Evolutionary conservation across 108 stramenopile genomes (phyloP).

Genomic region (Seminavis robusta): DNA sequence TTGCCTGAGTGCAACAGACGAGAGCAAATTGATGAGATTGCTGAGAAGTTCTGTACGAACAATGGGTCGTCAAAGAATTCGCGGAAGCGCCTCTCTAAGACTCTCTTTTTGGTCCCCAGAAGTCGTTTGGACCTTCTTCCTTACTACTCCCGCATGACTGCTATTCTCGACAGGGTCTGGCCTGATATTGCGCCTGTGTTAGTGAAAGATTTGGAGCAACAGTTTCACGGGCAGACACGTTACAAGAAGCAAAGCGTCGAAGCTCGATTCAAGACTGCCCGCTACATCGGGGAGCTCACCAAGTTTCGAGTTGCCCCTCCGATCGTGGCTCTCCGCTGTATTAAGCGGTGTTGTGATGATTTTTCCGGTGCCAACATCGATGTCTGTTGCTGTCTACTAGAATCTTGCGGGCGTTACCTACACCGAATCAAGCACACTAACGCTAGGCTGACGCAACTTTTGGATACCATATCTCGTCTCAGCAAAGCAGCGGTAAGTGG

Average conservation of each 20-base stretch:
- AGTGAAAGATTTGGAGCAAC: slow-evolving; percentile 68
- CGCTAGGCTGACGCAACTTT: slow-evolving; percentile 48
- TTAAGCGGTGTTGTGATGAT: slow-evolving; percentile 83
- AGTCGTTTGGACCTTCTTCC: slow-evolving; percentile 83
- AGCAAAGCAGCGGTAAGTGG: slow-evolving; percentile 76
- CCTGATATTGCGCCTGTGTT: slow-evolving; percentile 58
- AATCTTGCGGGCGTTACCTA: slow-evolving; percentile 90
- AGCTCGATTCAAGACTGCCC: slow-evolving; percentile 72
- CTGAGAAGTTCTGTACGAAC: slow-evolving; percentile 79
- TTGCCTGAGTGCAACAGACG: slow-evolving; percentile 86
- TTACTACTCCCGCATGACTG: slow-evolving; percentile 86
- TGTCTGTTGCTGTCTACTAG: slow-evolving; percentile 82
- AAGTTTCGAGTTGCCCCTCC: slow-evolving; percentile 94
- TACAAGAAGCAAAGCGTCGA: slow-evolving; percentile 85
- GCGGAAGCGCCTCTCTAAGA: slow-evolving; percentile 73
- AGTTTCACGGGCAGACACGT: slow-evolving; percentile 83
- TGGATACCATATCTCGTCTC: slow-evolving; percentile 87
- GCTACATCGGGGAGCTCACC: slow-evolving; percentile 90
- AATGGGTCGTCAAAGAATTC: slow-evolving; percentile 77
- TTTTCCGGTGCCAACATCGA: slow-evolving; percentile 88
- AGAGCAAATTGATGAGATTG: slow-evolving; percentile 87
- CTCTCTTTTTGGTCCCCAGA: slow-evolving; percentile 83
- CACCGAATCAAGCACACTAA: slow-evolving; percentile 76
- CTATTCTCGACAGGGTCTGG: slow-evolving; percentile 75
- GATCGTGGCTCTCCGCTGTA: slow-evolving; percentile 81